A percentile compares a stretch with the other conserved stretches of the same genome.
These are phyloP conservation scores for Tetrapisispora pingtungensis DNA, from an alignment of 805 yeast genomes.

Conservation along the genomic window DNA sequence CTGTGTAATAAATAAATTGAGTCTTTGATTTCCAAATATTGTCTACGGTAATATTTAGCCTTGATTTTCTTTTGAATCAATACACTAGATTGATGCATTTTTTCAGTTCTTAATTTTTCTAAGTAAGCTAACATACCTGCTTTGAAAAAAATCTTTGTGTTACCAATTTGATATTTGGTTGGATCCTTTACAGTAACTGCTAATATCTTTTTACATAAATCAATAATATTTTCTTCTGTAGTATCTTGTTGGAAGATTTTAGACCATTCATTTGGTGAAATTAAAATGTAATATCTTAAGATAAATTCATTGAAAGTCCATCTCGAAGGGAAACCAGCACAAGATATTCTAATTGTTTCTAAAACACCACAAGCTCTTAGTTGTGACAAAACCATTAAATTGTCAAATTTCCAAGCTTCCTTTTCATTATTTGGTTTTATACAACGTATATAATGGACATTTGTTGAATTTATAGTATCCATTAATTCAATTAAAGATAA, in stretches of 20 bases:
- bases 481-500: constrained; percentile 84
- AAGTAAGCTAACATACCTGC: constrained; percentile 93
- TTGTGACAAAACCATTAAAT: constrained; percentile 89
- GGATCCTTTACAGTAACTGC: constrained; percentile 52
- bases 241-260: constrained; percentile 41
- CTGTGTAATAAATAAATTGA: constrained; percentile 53
- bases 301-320: constrained; percentile 94
- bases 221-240: constrained; percentile 46
- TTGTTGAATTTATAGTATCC: constrained; percentile 87
- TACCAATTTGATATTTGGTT: constrained; percentile 77
- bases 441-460: constrained; percentile 94
- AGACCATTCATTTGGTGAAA: constrained; percentile 62
- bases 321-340: constrained; percentile 96
- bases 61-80: constrained; percentile 77
- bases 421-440: constrained; percentile 93
- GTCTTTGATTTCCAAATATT: constrained; percentile 43
- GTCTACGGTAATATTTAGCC: constrained; percentile 50
- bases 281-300: constrained; percentile 73
- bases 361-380: constrained; percentile 97
- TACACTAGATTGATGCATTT: constrained; percentile 67
- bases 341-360: constrained; percentile 90
- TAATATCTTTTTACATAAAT: constrained; percentile 61
- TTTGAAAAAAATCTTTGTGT: constrained; percentile 87
- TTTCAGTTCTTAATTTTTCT: constrained; percentile 76
- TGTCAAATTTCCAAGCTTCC: constrained; percentile 92